phyloP scores from a whole-genome alignment of 192 early-diverging fungal species.

The Coemansia sp. region DNA sequence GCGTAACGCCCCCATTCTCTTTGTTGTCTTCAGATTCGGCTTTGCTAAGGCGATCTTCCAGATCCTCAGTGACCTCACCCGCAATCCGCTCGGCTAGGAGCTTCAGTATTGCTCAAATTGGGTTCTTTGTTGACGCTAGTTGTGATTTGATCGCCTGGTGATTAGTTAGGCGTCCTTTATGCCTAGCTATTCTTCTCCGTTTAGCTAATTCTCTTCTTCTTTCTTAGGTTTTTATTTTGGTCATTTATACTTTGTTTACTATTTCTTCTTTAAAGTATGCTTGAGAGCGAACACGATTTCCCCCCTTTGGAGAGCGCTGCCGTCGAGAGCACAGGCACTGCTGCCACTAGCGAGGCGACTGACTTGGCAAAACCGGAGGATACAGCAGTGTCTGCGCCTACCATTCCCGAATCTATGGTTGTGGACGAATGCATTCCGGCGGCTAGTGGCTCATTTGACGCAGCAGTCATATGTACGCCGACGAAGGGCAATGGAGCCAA shows the following conservation, averaged over 20 bases:
- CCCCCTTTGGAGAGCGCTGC: not conserved
- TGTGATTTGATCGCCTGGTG: conserved; percentile 5
- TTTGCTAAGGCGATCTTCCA: not conserved
- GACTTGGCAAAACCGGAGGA: not conserved
- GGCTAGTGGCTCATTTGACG: conserved; percentile 4
- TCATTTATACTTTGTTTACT: not conserved
- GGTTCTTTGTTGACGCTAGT: not conserved
- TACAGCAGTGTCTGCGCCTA: conserved; percentile 8
- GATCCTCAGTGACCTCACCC: not conserved
- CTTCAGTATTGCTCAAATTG: too few species aligned
- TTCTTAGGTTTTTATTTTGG: too few species aligned
- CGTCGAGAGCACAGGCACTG: not conserved
- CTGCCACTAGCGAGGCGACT: not conserved
- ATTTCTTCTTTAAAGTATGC: not conserved
- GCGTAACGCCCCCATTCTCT: too few species aligned
- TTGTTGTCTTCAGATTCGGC: too few species aligned
- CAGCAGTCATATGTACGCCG: conserved; percentile 18
- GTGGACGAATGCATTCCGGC: conserved; percentile 4
- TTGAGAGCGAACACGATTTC: not conserved
- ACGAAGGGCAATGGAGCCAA: conserved; percentile 12
- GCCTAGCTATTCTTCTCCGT: not conserved
- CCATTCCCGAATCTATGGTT: not conserved
- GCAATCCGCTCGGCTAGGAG: not conserved
- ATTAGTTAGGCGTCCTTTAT: not conserved
- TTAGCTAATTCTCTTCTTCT: not conserved